phyloP scores from a whole-genome alignment of 371 early-diverging fungal genomes.

The Actinomortierella ambigua region DNA sequence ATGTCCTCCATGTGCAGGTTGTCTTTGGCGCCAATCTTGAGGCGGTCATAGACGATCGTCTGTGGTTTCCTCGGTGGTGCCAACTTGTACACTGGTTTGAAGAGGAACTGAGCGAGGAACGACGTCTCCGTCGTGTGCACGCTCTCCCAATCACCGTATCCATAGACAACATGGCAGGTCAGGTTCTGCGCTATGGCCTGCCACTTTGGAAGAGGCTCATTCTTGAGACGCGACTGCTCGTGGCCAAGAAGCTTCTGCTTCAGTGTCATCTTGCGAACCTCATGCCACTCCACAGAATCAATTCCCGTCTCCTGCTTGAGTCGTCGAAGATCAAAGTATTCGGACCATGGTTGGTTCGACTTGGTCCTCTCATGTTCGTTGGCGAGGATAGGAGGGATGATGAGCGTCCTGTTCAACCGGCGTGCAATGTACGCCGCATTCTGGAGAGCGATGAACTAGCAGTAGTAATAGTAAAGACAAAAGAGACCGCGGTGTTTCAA shows the following conservation, averaged over 20 bases:
- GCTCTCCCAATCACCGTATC: slow-evolving; percentile 24
- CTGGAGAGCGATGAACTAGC: slow-evolving; percentile 29
- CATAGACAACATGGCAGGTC: slow-evolving; percentile 36
- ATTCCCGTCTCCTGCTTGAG: slow-evolving; percentile 15
- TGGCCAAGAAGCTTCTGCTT: slow-evolving; percentile 20
- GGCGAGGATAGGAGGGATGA: slow-evolving; percentile 34
- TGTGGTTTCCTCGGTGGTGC: slow-evolving; percentile 20
- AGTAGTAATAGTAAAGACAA: too few species aligned
- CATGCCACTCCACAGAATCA: slow-evolving; percentile 19
- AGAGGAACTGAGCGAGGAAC: slow-evolving; percentile 28
- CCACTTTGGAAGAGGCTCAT: slow-evolving; percentile 10
- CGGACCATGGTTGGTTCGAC: slow-evolving; percentile 36
- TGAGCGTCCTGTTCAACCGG: slow-evolving; percentile 28
- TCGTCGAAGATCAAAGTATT: slow-evolving; percentile 25
- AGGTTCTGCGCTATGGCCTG: slow-evolving; percentile 21
- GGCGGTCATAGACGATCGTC: slow-evolving; percentile 12
- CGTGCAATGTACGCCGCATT: slow-evolving; percentile 14
- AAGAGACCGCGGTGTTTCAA: too few species aligned
- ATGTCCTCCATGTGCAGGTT: slow-evolving; percentile 21
- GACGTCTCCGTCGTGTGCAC: slow-evolving; percentile 20
- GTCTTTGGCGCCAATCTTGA: slow-evolving; percentile 16
- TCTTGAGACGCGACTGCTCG: slow-evolving; percentile 8
- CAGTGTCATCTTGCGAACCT: slow-evolving; percentile 17
- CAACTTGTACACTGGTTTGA: slow-evolving; percentile 22
- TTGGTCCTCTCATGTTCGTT: slow-evolving; percentile 27